Evolutionary conservation across 2,329 filamentous ascomycete genomes (phyloP).

Genomic region (Fusarium citri): DNA sequence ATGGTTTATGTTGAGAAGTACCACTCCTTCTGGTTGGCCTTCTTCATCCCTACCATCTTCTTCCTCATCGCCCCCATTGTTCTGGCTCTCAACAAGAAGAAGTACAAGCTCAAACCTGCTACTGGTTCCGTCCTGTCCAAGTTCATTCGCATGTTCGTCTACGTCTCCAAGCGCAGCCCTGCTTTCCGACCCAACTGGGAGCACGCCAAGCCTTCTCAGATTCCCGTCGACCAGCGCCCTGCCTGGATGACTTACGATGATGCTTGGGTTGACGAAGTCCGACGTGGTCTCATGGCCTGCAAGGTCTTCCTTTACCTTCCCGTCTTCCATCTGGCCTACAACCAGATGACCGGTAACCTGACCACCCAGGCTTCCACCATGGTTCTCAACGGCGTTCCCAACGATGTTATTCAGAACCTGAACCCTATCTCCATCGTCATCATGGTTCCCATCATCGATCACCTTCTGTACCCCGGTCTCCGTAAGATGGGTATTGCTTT

Average conservation of each 20-base stretch:
- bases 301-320: slow-evolving; percentile 78
- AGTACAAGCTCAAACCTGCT: slow-evolving; percentile 72
- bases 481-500: slow-evolving; percentile 73
- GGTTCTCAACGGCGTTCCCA: slow-evolving; percentile 77
- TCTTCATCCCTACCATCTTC: slow-evolving; percentile 72
- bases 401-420: slow-evolving; percentile 81
- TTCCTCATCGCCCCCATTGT: slow-evolving; percentile 73
- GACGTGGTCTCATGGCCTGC: slow-evolving; percentile 76
- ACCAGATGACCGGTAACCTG: slow-evolving; percentile 70
- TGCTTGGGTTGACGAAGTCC: slow-evolving; percentile 83
- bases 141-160: slow-evolving; percentile 69
- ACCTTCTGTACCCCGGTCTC: slow-evolving; percentile 75
- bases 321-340: slow-evolving; percentile 69
- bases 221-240: slow-evolving; percentile 68
- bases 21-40: slow-evolving; percentile 80
- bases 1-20: slow-evolving; percentile 83
- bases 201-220: slow-evolving; percentile 72
- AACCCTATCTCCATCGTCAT: slow-evolving; percentile 81
- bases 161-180: slow-evolving; percentile 73
- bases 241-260: slow-evolving; percentile 86
- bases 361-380: slow-evolving; percentile 74
- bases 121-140: slow-evolving; percentile 79
- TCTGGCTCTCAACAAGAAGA: slow-evolving; percentile 68
- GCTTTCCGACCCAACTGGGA: slow-evolving; percentile 77
- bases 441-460: slow-evolving; percentile 78